Percentiles rank a stretch among this genome's conserved stretches.
These are phyloP conservation scores for Viola odorata DNA, from an alignment of 345 rosid genomes.

Conservation along the genomic window DNA sequence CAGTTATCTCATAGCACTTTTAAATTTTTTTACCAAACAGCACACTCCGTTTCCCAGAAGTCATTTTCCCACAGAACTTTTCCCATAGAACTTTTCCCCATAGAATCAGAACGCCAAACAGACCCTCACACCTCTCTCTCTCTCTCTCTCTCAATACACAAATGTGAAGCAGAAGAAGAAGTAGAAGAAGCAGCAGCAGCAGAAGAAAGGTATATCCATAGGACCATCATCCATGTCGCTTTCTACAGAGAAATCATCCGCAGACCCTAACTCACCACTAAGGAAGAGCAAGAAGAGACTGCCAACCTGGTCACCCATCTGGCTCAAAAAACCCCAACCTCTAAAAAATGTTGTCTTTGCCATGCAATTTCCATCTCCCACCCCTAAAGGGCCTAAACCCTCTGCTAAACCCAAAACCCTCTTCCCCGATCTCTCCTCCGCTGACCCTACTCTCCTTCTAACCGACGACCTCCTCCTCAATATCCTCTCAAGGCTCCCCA, in stretches of 20 bases:
- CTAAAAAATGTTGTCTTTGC: conserved; percentile 49
- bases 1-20: too few species aligned
- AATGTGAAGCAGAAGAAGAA: too few species aligned
- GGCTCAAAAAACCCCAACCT: conserved; percentile 47
- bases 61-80: too few species aligned
- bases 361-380: conserved; percentile 48
- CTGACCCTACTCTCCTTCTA: conserved; percentile 65
- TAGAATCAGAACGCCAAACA: too few species aligned
- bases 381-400: conserved; percentile 24
- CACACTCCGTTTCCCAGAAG: too few species aligned
- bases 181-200: too few species aligned
- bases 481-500: conserved; percentile 22
- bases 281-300: conserved; percentile 37
- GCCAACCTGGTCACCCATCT: conserved; percentile 55
- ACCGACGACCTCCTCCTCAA: conserved; percentile 26
- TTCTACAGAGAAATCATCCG: conserved; percentile 30
- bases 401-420: conserved; percentile 30
- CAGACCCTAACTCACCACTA: too few species aligned
- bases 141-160: too few species aligned
- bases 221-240: conserved; percentile 43
- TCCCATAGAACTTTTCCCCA: too few species aligned
- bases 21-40: too few species aligned
- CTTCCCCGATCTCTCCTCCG: conserved; percentile 33
- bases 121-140: too few species aligned
- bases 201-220: too few species aligned